Base-by-base conservation (phyloP, 805 yeast species). In the Candida khao-thaluensis region DNA sequence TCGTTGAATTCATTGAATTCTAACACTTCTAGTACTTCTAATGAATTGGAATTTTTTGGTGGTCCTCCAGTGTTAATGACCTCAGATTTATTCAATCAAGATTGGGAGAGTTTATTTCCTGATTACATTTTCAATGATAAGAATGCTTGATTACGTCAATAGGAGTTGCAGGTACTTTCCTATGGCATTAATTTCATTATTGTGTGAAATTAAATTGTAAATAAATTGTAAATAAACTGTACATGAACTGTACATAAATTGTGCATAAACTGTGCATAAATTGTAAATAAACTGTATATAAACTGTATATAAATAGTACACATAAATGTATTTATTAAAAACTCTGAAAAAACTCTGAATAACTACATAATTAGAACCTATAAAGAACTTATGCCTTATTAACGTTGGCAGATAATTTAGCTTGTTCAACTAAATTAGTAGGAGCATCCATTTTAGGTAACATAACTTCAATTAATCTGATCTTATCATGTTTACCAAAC, bases 21-120 rank as follows among this genome's bases (percentile, higher is more conserved):
- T 8, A 18, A 8, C 17, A 35, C 17, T 26, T 18, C 25, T 3
- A 25, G 7, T 22, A 24, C 25, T 15, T 20, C 31, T 10, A 41
- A 26, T 27, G 31, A 35, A 23, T 22, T 62, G 20, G 74, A 62
- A 35, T 69, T 67, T 45, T 66, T 73, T 45, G 77, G 78, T 3
- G 77, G 78, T 2, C 78, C 77, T 0, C 77, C 77, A 5, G 67
- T 73, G 12, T 64, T 72, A 39, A 71, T 73, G 77, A 71, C 75
- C 2, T 68, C 76, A 2, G 76, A 69, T 40, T 59, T 70, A 51
- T 63, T 67, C 42, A 61, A 65, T 39, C 72, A 69, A 45, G 75
- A 70, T 44, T 73, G 77, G 78, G 77, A 70, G 41, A 60, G 72
- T 0, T 58, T 73, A 40, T 72, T 73, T 47, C 77, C 76, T 1